Percentiles rank a stretch among this genome's conserved stretches.
Conservation (phyloP, 805 yeast species). For the Ascoidea tarda region DNA sequence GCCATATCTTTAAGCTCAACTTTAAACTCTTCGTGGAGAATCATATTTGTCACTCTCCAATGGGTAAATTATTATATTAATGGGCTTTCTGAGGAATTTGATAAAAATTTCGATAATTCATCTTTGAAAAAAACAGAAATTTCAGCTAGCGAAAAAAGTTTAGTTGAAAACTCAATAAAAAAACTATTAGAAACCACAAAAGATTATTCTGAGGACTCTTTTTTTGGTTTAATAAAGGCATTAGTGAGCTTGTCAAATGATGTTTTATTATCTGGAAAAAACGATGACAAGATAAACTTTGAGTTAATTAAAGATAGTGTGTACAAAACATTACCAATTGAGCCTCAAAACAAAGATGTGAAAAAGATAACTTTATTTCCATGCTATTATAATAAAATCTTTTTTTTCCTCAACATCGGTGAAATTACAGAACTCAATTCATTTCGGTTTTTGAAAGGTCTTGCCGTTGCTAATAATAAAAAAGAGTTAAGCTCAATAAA, state of each 20-base stretch:
- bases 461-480: not conserved
- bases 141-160: slow-evolving; percentile 25
- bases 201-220: slow-evolving; percentile 37
- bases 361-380: slow-evolving; percentile 13
- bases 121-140: slow-evolving; percentile 15
- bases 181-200: slow-evolving; percentile 51
- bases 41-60: slow-evolving; percentile 48
- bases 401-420: slow-evolving; percentile 37
- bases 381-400: slow-evolving; percentile 44
- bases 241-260: slow-evolving; percentile 28
- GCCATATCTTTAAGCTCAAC: slow-evolving; percentile 75
- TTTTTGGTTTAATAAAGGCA: slow-evolving; percentile 30
- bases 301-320: slow-evolving; percentile 5
- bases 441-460: slow-evolving; percentile 27
- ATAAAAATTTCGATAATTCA: slow-evolving; percentile 13
- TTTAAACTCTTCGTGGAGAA: slow-evolving; percentile 52
- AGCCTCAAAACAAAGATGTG: slow-evolving; percentile 2
- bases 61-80: slow-evolving; percentile 65
- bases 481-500: not conserved
- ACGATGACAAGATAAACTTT: slow-evolving; percentile 2
- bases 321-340: slow-evolving; percentile 14
- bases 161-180: slow-evolving; percentile 40
- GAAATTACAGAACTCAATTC: slow-evolving; percentile 39
- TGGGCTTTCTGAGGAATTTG: slow-evolving; percentile 35
- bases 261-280: slow-evolving; percentile 7